A percentile compares a stretch with the other conserved stretches of the same genome.
These are phyloP conservation scores for Actinomortierella ambigua DNA, from an alignment of 371 early-diverging fungal species.

Conservation along the genomic window DNA sequence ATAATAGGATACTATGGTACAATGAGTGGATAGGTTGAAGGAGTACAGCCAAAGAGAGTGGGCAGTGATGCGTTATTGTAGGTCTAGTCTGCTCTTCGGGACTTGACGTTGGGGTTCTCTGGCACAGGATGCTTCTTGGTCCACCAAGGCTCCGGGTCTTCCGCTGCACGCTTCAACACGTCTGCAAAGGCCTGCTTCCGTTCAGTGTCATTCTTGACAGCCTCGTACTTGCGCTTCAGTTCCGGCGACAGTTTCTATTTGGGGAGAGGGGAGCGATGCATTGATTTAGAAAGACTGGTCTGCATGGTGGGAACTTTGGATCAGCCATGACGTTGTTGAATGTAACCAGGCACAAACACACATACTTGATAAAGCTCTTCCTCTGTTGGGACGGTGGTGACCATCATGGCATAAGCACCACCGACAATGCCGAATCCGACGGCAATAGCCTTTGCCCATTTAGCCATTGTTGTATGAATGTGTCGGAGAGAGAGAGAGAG, in stretches of 20 bases:
- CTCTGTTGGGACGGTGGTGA: conserved; percentile 47
- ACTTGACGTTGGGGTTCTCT: conserved; percentile 1
- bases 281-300: too few species aligned
- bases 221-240: conserved; percentile 40
- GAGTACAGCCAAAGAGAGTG: too few species aligned
- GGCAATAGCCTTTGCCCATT: conserved; percentile 44
- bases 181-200: conserved; percentile 45
- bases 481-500: neutral
- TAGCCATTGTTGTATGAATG: conserved; percentile 17
- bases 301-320: too few species aligned
- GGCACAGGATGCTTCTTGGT: conserved; percentile 37
- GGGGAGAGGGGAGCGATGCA: too few species aligned
- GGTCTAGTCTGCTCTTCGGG: neutral
- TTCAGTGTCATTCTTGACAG: conserved; percentile 35
- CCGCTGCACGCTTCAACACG: conserved; percentile 34
- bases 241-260: conserved; percentile 44
- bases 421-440: conserved; percentile 47
- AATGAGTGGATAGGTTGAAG: too few species aligned
- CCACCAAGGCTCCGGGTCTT: conserved; percentile 47
- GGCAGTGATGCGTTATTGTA: too few species aligned
- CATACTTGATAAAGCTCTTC: conserved; percentile 47
- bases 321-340: too few species aligned
- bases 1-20: too few species aligned
- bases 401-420: conserved; percentile 41
- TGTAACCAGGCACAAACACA: neutral